A percentile compares a stretch with the other conserved stretches of the same genome.
phyloP scores from a whole-genome alignment of 805 yeast genomes.

The Starmerella sp. region DNA sequence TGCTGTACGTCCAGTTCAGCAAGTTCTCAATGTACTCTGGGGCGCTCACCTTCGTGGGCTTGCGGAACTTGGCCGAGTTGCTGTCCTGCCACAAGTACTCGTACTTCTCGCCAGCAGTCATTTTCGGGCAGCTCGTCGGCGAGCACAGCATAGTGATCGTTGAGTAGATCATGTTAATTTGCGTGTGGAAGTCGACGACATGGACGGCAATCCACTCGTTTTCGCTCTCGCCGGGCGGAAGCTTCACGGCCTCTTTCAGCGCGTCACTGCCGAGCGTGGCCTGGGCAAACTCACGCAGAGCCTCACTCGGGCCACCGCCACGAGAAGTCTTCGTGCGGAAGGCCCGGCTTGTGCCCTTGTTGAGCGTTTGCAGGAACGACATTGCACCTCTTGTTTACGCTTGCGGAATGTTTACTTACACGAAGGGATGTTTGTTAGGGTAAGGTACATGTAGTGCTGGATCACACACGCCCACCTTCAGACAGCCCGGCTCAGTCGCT shows the following conservation, averaged over 20 bases:
- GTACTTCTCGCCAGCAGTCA: constrained; percentile 96
- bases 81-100: constrained; percentile 93
- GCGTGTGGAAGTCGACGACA: constrained; percentile 94
- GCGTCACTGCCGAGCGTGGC: constrained; percentile 90
- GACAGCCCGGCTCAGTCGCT: too few species aligned
- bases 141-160: constrained; percentile 94
- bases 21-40: constrained; percentile 89
- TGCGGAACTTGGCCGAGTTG: constrained; percentile 38
- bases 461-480: too few species aligned
- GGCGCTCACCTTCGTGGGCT: constrained; percentile 82
- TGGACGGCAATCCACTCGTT: constrained; percentile 96
- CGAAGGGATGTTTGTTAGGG: neutral
- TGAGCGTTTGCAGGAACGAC: constrained; percentile 24
- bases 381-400: constrained; percentile 4
- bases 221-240: constrained; percentile 84
- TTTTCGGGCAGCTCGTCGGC: constrained; percentile 85
- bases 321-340: constrained; percentile 28
- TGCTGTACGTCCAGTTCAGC: constrained; percentile 92
- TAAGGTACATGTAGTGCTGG: neutral
- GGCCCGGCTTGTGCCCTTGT: constrained; percentile 28
- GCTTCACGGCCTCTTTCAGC: constrained; percentile 79
- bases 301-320: constrained; percentile 24
- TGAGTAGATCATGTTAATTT: constrained; percentile 91
- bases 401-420: neutral
- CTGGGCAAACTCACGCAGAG: constrained; percentile 78